These are phyloP conservation scores for Cystobasidiaceae sp. DNA, from an alignment of 1,284 basidiomycete genomes.

Conservation along the genomic window DNA sequence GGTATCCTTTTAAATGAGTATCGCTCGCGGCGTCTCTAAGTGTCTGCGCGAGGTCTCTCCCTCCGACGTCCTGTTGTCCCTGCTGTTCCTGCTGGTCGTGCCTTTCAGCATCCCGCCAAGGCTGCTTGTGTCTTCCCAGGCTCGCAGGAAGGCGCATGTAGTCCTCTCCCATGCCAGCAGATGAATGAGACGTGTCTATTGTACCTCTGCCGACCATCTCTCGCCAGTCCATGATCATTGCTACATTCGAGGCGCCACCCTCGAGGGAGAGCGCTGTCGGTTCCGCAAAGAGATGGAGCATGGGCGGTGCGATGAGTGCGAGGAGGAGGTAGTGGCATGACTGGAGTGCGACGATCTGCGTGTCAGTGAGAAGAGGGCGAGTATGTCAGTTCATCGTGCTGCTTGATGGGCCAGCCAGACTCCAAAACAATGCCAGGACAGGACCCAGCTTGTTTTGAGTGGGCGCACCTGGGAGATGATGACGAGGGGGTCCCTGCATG, in stretches of 20 bases:
- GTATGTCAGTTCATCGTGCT: too few species aligned
- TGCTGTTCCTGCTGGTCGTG: constrained; percentile 2
- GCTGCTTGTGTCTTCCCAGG: constrained; percentile 43
- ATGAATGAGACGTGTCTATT: constrained; percentile 50
- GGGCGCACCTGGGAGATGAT: constrained; percentile 61
- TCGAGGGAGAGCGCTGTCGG: constrained; percentile 69
- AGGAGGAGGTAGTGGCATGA: constrained; percentile 86
- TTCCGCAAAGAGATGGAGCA: constrained; percentile 70
- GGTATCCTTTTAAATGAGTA: constrained; percentile 25
- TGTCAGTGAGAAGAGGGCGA: background rate
- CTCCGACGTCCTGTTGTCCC: too few species aligned
- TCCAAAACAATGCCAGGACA: too few species aligned
- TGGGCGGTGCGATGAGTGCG: constrained; percentile 71
- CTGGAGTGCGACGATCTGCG: constrained; percentile 83
- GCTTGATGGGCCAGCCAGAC: too few species aligned
- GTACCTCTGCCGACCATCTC: constrained; percentile 82
- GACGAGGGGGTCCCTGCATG: constrained; percentile 66
- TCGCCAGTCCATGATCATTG: constrained; percentile 96
- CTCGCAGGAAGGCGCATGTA: constrained; percentile 28
- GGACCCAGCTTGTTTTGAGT: too few species aligned
- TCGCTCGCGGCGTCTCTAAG: too few species aligned
- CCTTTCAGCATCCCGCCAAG: background rate
- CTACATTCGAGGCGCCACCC: constrained; percentile 76
- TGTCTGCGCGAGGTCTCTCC: too few species aligned
- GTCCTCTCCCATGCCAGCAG: constrained; percentile 16